A percentile compares a stretch with the other conserved stretches of the same genome.
phyloP scores from a whole-genome alignment of 768 basidiomycete species.

The Xerocomellus amylosporus region DNA sequence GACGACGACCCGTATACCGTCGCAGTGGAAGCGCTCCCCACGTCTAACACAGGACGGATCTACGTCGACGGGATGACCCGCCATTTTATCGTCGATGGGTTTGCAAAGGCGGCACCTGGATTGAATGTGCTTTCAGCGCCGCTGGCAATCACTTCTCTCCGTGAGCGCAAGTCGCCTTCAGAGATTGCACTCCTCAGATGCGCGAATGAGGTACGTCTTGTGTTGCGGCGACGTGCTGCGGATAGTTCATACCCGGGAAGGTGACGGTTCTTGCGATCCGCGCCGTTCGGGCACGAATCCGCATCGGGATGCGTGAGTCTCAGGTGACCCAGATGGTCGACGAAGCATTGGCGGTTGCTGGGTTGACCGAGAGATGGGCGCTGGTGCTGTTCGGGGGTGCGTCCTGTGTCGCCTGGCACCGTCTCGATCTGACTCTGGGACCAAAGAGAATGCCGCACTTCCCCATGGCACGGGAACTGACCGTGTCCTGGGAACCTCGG shows the following conservation, averaged over 20 bases:
- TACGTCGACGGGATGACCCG: constrained; percentile 61
- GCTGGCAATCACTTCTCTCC: constrained; percentile 51
- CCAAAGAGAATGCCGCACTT: constrained; percentile 76
- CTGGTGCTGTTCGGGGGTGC: constrained; percentile 78
- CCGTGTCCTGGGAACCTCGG: constrained; percentile 48
- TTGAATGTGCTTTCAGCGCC: constrained; percentile 49
- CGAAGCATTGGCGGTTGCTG: constrained; percentile 52
- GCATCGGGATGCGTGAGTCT: constrained; percentile 75
- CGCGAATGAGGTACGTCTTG: constrained; percentile 64
- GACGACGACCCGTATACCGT: constrained; percentile 62
- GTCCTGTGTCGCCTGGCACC: constrained; percentile 14
- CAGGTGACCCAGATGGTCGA: constrained; percentile 58
- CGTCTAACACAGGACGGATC: constrained; percentile 36
- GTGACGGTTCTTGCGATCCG: constrained; percentile 77
- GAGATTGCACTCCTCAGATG: constrained; percentile 74
- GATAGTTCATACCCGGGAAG: constrained; percentile 37
- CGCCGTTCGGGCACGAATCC: constrained; percentile 55
- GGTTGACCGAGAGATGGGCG: constrained; percentile 55
- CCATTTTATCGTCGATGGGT: constrained; percentile 63
- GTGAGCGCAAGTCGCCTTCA: constrained; percentile 70
- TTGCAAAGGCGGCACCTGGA: constrained; percentile 44
- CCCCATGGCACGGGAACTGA: constrained; percentile 83
- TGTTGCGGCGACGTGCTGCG: neutral
- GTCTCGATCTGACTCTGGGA: constrained; percentile 1
- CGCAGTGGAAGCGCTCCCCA: constrained; percentile 35